Base-by-base conservation (phyloP, 768 basidiomycete species). In the Leccinum uliginosum region DNA sequence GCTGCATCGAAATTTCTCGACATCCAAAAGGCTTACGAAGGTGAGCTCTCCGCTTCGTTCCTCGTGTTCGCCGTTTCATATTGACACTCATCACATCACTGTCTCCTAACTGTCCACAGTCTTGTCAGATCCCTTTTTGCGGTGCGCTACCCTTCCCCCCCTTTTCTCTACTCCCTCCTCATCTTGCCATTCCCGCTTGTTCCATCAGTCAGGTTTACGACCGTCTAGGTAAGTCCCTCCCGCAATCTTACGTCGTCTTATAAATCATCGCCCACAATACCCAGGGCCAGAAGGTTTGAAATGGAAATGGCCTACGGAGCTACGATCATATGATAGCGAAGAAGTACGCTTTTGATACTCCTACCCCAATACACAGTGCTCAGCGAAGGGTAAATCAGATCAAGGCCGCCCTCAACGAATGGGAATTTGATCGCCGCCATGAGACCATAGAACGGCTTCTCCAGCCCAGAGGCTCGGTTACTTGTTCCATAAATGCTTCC, bases 21-120 rank as follows among this genome's bases (percentile, higher is more conserved):
- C 67, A 80, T 94, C 21, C 89, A 92, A 61, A 86, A 86, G 61
- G 91, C 92, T 12, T 93, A 93, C 67, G 84, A 93, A 80, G 82
- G 88, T 86, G 63, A 52, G 76, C 15, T 21, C 44, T 32, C 15
- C 24, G 10, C 30, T n/a, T 24, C 27, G 26, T 9, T 30, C 30
- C 43, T 9, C 38, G 29, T 24, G 29, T 46, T 14, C 29, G 26
- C 30, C 45, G 35, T 21, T 54, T 45, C 38, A 6, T 54, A 12
- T 34, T 55, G 45, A 32, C 47, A 4, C n/a, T n/a, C 26, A 12
- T 51, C 43, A 11, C 21, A 19, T 6, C 34, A 32, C 30, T 49
- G 27, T 58, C 60, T 38, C 58, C 67, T 64, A 26, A 65, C 56
- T 43, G 53, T 53, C 53, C 59, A 54, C 38, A 85, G 85, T 92